Percentiles rank a stretch among this genome's conserved stretches.
Evolutionary conservation across 2,329 filamentous ascomycete genomes (phyloP).

Genomic region (Periconia sp.): DNA sequence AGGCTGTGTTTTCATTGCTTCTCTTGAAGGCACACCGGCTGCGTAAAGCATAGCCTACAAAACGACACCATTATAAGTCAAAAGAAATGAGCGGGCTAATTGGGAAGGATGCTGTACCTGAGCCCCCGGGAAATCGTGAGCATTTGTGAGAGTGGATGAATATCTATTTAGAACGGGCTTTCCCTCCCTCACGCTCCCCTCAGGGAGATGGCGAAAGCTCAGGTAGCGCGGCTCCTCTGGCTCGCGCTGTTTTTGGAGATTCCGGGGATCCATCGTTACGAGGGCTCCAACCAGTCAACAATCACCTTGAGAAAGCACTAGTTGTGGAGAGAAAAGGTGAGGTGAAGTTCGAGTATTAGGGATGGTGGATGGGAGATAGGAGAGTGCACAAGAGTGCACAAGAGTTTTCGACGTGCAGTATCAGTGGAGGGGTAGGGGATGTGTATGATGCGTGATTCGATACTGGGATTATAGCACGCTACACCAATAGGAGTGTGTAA

Average conservation of each 20-base stretch:
- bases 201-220: constrained; percentile 62
- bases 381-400: background rate
- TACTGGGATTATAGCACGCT: background rate
- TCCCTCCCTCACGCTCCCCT: constrained; percentile 61
- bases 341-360: background rate
- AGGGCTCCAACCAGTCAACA: no score
- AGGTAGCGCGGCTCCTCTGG: constrained; percentile 57
- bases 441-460: no score
- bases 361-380: background rate
- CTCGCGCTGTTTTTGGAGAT: constrained; percentile 42
- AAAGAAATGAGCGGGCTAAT: constrained; percentile 8
- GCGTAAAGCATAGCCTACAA: constrained; percentile 90
- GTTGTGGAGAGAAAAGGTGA: background rate
- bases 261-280: constrained; percentile 43
- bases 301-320: background rate
- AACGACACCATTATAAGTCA: constrained; percentile 1
- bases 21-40: constrained; percentile 80
- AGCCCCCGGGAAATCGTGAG: constrained; percentile 89
- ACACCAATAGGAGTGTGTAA: background rate
- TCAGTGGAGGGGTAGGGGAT: background rate
- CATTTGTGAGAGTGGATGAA: constrained; percentile 80
- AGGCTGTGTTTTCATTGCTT: constrained; percentile 87
- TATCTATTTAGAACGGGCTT: constrained; percentile 79
- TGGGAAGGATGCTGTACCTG: constrained; percentile 62
- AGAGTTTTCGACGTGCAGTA: background rate